These are phyloP conservation scores for Pseudevernia furfuracea DNA, from an alignment of 495 filamentous ascomycete species.

Conservation along the genomic window DNA sequence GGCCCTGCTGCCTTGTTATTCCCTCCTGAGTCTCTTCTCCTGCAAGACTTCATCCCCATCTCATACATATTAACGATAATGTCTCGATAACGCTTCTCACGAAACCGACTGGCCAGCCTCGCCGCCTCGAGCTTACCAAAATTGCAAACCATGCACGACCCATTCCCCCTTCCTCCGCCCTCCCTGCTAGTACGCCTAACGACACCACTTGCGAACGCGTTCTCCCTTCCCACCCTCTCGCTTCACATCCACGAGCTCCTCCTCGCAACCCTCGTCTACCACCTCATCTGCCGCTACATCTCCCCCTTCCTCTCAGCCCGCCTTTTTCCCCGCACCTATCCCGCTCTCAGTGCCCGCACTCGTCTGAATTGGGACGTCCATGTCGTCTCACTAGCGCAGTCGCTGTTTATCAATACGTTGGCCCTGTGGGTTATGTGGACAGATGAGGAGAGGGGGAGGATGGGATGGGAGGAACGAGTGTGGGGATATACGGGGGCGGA, in stretches of 20 bases:
- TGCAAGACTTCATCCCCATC: neutral
- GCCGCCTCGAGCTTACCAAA: neutral
- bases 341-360: slow-evolving; percentile 55
- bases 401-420: slow-evolving; percentile 62
- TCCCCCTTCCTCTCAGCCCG: slow-evolving; percentile 65
- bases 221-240: slow-evolving; percentile 62
- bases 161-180: slow-evolving; percentile 39
- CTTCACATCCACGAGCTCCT: slow-evolving; percentile 87
- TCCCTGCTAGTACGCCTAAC: slow-evolving; percentile 36
- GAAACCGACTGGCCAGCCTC: neutral
- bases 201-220: slow-evolving; percentile 39
- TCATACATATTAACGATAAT: neutral
- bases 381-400: slow-evolving; percentile 87
- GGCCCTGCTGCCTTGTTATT: neutral
- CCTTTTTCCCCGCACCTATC: slow-evolving; percentile 68
- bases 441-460: slow-evolving; percentile 67
- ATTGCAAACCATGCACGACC: slow-evolving; percentile 41
- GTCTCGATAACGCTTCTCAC: neutral
- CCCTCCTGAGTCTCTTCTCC: neutral
- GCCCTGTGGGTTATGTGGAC: slow-evolving; percentile 77
- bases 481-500: slow-evolving; percentile 82
- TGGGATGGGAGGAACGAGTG: slow-evolving; percentile 68
- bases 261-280: slow-evolving; percentile 66
- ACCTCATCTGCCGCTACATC: slow-evolving; percentile 60
- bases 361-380: slow-evolving; percentile 94